Evolutionary conservation across 2,329 filamentous ascomycete genomes (phyloP), one percentile per base, ranked within the genome.

Genomic region (Trichoderma aggressivum): DNA sequence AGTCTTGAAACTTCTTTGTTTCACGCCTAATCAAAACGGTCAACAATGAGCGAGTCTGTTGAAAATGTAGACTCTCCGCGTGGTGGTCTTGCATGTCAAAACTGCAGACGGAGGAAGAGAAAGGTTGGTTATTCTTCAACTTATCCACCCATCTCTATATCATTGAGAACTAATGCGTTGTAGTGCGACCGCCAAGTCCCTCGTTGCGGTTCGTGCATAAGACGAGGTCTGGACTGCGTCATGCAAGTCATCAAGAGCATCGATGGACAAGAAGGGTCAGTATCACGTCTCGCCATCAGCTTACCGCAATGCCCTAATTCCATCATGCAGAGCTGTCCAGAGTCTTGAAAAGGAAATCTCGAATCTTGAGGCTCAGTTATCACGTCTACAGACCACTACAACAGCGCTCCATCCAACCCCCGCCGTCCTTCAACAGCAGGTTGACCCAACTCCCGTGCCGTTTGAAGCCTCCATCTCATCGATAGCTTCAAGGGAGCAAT

Each of bases 41-140:
- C 50, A 11, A 36, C 30, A 24, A 70, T 70, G 68, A 53, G 21
- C 21, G 34, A 30, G 3, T 5, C n/a, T 7, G 24, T 11, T 32
- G 60, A 60, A 58, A 26, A 18, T 34, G 36, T 14, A 7, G 36
- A 21, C n/a, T 70, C 60, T 30, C 7, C 21, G 14, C 68, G 60
- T 10, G 59, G 47, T 24, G 60, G 68, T 16, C 60, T 70, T 11
- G 68, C 68, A 6, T 70, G 68, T 21, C 60, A 60, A 26, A 70
- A 70, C n/a, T 70, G 68, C 60, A 58, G 68, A 43, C 68, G 50
- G 14, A 64, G 60, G 26, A 70, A 70, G 55, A 65, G 68, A 47
- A 70, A 63, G 28, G 68, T 70, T 24, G 1, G 21, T 18, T 6
- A 21, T 39, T 10, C 14, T 5, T 21, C 36, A 53, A 16, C 14